Evolutionary conservation across 495 filamentous ascomycete species (phyloP).

Genomic region (Thozetella sp.): DNA sequence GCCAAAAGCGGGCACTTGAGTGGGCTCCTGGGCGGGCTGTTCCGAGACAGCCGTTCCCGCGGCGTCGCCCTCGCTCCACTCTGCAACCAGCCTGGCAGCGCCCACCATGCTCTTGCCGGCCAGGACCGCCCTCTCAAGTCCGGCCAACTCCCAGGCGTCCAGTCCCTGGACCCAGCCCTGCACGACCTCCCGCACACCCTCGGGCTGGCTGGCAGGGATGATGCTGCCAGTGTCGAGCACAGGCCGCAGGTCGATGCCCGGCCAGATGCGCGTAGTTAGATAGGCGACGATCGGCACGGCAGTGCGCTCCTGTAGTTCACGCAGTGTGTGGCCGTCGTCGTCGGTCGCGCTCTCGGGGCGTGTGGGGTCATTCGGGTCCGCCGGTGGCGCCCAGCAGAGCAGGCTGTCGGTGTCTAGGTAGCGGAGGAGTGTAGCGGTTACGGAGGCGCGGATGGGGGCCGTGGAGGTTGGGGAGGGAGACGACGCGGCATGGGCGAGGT

Average conservation of each 20-base stretch:
- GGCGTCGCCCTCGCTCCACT: slow-evolving; percentile 77
- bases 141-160: slow-evolving; percentile 77
- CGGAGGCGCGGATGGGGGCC: slow-evolving; percentile 48
- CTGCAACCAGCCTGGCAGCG: slow-evolving; percentile 73
- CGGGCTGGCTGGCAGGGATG: slow-evolving; percentile 68
- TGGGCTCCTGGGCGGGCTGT: slow-evolving; percentile 19
- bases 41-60: slow-evolving; percentile 12
- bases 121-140: slow-evolving; percentile 78
- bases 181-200: slow-evolving; percentile 73
- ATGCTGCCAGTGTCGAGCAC: slow-evolving; percentile 75
- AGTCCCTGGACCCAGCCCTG: slow-evolving; percentile 76
- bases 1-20: slow-evolving; percentile 43
- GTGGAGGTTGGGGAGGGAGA: slow-evolving; percentile 12
- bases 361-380: slow-evolving; percentile 32
- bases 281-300: slow-evolving; percentile 69
- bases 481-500: slow-evolving; percentile 25
- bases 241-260: slow-evolving; percentile 74
- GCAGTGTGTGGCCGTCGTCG: slow-evolving; percentile 51
- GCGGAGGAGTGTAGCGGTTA: slow-evolving; percentile 70
- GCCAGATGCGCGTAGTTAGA: slow-evolving; percentile 79
- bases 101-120: slow-evolving; percentile 85
- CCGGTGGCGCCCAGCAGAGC: slow-evolving; percentile 82
- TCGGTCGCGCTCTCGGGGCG: slow-evolving; percentile 18
- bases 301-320: slow-evolving; percentile 69
- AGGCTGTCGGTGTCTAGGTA: slow-evolving; percentile 93